phyloP scores from a whole-genome alignment of 768 basidiomycete species.

The Termitomyces sp. region DNA sequence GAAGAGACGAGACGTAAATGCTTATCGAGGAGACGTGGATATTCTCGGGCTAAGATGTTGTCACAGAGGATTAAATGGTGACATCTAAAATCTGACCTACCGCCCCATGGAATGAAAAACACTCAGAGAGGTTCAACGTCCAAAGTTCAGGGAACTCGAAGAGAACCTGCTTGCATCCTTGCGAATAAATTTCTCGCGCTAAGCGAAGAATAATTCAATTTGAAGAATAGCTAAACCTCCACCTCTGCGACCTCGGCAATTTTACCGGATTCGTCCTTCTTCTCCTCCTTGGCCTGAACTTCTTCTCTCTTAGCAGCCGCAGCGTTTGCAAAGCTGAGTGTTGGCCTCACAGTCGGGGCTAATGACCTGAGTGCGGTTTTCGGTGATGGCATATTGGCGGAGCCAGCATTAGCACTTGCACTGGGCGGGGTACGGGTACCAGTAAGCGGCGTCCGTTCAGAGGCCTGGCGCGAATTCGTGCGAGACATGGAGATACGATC shows the following conservation, averaged over 20 bases:
- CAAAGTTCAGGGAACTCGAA: background rate
- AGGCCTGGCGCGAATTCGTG: slow-evolving; percentile 43
- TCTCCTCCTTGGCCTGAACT: slow-evolving; percentile 11
- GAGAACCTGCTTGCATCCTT: background rate
- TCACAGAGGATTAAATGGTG: background rate
- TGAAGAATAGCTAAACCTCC: slow-evolving; percentile 4
- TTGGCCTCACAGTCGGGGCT: slow-evolving; percentile 57
- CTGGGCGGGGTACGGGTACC: slow-evolving; percentile 29
- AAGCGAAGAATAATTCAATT: slow-evolving; percentile 6
- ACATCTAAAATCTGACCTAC: background rate
- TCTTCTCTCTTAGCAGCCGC: slow-evolving; percentile 64
- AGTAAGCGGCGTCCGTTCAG: slow-evolving; percentile 36
- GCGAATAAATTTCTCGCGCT: background rate
- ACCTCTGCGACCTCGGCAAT: slow-evolving; percentile 17
- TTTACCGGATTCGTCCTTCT: slow-evolving; percentile 14
- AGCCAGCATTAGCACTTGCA: slow-evolving; percentile 11
- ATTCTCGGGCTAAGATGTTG: background rate
- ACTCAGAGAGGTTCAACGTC: background rate
- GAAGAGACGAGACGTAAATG: no score
- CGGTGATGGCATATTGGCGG: slow-evolving; percentile 21
- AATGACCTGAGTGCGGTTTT: slow-evolving; percentile 25
- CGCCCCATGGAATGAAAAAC: background rate
- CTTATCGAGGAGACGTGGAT: no score
- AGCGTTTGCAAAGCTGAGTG: slow-evolving; percentile 79
- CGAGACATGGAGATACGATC: slow-evolving; percentile 49